phyloP scores from a whole-genome alignment of 805 yeast genomes.

The Candida pseudoglaebosa region DNA sequence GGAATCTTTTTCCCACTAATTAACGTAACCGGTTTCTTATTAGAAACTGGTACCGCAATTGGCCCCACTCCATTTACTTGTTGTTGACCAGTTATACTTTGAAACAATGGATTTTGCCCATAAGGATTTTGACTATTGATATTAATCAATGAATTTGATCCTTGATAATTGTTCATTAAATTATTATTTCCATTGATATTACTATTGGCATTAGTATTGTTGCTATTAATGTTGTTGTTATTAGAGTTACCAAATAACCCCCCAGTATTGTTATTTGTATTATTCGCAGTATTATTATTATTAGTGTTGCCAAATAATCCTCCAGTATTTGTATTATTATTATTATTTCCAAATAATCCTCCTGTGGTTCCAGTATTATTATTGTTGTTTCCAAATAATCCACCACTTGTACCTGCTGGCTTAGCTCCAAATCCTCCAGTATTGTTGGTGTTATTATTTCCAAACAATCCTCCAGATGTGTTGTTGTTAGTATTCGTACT shows the following conservation, averaged over 20 bases:
- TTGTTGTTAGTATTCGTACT: background rate
- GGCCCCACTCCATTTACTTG: conserved; percentile 18
- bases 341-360: conserved; percentile 30
- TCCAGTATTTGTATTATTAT: conserved; percentile 19
- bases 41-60: conserved; percentile 22
- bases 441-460: conserved; percentile 9
- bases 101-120: conserved; percentile 72
- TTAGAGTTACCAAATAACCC: conserved; percentile 17
- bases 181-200: conserved; percentile 19
- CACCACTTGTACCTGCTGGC: conserved; percentile 7
- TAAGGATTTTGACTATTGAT: conserved; percentile 57
- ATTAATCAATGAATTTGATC: conserved; percentile 18
- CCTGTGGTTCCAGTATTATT: background rate
- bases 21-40: conserved; percentile 58
- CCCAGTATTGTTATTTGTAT: conserved; percentile 11
- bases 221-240: conserved; percentile 18
- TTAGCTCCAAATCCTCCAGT: conserved; percentile 7
- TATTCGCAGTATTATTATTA: conserved; percentile 9
- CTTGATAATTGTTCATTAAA: background rate
- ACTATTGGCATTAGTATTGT: conserved; percentile 20
- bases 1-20: conserved; percentile 52
- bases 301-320: conserved; percentile 19
- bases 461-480: conserved; percentile 6
- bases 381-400: conserved; percentile 17
- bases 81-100: conserved; percentile 30